Evolutionary conservation across 202 grass and related monocot species (phyloP).

Genomic region (Alloteropsis angusta): DNA sequence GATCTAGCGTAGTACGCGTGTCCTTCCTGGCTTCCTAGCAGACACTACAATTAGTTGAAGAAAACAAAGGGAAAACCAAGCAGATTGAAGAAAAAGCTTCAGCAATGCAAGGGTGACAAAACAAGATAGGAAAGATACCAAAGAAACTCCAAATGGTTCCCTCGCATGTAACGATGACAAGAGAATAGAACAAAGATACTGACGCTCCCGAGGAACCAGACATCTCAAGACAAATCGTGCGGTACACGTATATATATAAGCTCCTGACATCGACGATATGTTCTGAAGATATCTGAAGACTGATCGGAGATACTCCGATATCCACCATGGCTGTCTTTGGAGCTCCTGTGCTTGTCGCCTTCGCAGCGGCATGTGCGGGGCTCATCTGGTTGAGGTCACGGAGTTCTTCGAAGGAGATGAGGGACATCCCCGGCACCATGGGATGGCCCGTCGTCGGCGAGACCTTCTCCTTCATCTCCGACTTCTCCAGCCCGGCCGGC

Average conservation of each 20-base stretch:
- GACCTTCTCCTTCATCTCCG: conserved; percentile 59
- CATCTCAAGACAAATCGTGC: background rate
- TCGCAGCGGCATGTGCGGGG: background rate
- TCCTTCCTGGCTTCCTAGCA: background rate
- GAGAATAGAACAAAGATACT: background rate
- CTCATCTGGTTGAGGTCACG: conserved; percentile 29
- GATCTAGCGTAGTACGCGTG: background rate
- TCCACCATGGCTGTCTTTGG: conserved; percentile 20
- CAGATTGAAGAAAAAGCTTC: conserved; percentile 8
- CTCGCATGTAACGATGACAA: conserved; percentile 19
- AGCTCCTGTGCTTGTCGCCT: background rate
- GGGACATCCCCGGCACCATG: conserved; percentile 43
- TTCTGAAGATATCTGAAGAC: background rate
- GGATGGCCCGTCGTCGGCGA: conserved; percentile 62
- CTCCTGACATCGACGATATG: background rate
- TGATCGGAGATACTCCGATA: background rate
- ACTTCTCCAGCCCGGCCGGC: conserved; percentile 41
- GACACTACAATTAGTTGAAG: background rate
- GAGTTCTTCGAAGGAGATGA: conserved; percentile 11
- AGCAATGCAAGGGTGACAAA: conserved; percentile 3
- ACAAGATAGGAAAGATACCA: background rate
- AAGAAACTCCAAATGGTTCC: conserved; percentile 21
- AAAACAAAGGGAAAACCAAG: background rate
- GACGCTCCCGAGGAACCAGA: conserved; percentile 13
- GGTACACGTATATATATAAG: background rate